A percentile compares a stretch with the other conserved stretches of the same genome.
phyloP scores from a whole-genome alignment of 257 asterid species.

The Osmanthus fragrans region DNA sequence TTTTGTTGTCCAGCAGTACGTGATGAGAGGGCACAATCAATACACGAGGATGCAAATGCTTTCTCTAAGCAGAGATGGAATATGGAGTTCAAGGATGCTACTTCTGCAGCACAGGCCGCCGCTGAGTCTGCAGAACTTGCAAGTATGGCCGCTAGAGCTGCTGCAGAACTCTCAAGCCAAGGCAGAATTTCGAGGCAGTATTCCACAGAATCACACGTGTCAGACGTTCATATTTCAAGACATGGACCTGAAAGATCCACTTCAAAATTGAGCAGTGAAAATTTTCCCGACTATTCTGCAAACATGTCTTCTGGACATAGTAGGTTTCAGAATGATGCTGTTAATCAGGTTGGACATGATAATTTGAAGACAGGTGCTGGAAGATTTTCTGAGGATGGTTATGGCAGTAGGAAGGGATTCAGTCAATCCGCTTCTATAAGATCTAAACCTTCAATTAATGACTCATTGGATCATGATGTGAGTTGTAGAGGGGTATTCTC shows the following conservation, averaged over 20 bases:
- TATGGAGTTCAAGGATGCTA: constrained; percentile 88
- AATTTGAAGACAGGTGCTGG: constrained; percentile 26
- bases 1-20: constrained; percentile 30
- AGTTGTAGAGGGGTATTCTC: constrained; percentile 36
- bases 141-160: constrained; percentile 89
- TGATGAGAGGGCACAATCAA: constrained; percentile 31
- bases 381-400: constrained; percentile 30
- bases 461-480: constrained; percentile 28
- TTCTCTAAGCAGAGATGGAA: constrained; percentile 54
- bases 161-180: constrained; percentile 70
- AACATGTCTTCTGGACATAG: constrained; percentile 31
- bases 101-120: constrained; percentile 89
- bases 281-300: constrained; percentile 35
- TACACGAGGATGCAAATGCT: constrained; percentile 36
- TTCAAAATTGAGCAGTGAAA: constrained; percentile 30
- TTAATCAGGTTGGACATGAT: constrained; percentile 28
- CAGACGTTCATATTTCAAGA: constrained; percentile 31
- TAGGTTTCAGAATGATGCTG: constrained; percentile 32
- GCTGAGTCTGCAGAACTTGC: constrained; percentile 93
- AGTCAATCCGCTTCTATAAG: constrained; percentile 33
- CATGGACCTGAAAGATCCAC: constrained; percentile 33
- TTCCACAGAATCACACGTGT: constrained; percentile 38
- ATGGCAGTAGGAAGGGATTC: constrained; percentile 34
- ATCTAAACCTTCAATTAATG: constrained; percentile 40
- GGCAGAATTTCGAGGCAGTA: constrained; percentile 41